Evolutionary conservation across 2,329 filamentous ascomycete species (phyloP), one percentile per base, ranked within the genome.

Genomic region (Hyphodiscus sp.): DNA sequence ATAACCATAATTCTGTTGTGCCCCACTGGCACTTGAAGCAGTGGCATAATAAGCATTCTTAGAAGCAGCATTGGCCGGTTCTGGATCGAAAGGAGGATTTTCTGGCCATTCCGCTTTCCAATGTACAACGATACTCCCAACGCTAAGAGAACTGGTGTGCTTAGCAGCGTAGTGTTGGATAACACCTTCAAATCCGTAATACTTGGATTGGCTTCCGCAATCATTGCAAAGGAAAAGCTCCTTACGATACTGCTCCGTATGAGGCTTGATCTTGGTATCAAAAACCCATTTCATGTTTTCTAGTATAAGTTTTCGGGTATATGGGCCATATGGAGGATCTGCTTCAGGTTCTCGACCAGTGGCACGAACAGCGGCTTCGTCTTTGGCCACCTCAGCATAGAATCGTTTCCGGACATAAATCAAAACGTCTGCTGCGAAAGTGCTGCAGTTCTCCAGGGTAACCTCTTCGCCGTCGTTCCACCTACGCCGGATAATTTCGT

Each of bases 231-330:
- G 76, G 68, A 94, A 94, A 10, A 91, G 71, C 52, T 91, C 87
- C 63, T 83, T 87, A 61, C 82, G 76, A 61, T 78, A 77, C 45
- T 74, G 71, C 57, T 89, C 85, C 2, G 85, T 89, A 51, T 82
- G 71, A 20, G 82, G 81, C 64, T 83, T 88, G 65, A 94, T 77
- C 67, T 89, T 91, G 60, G 80, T 81, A 63, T 91, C 87, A 67
- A 87, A 91, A 29, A 91, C 74, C 82, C 86, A 92, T 69, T 87
- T 91, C 87, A 94, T 91, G 64, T 91, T 90, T 65, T 92, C 88
- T 60, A 94, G 71, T 1, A 85, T 87, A 50, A 92, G 73, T 64
- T 78, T 84, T 66, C 81, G 76, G 23, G 77, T 81, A 61, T 76
- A 79, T 7, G 80, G 75, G 0, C 76, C 79, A 57, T 77, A 71